A percentile compares a stretch with the other conserved stretches of the same genome.
Evolutionary conservation across 2,329 filamentous ascomycete species (phyloP).

Genomic region (Monosporascus sp.): DNA sequence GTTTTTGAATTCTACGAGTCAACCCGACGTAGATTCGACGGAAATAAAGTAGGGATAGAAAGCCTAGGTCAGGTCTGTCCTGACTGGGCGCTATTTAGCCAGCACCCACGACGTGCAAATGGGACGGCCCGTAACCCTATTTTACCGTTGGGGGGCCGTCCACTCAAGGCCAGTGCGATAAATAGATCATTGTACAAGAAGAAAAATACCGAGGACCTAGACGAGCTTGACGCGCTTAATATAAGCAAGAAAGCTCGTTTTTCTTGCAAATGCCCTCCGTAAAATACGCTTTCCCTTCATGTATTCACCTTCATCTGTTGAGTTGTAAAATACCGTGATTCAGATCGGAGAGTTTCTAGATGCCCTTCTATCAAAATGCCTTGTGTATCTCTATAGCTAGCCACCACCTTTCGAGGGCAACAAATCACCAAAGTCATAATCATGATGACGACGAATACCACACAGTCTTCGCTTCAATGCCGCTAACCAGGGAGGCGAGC

Average conservation of each 20-base stretch:
- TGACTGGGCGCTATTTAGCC: no score
- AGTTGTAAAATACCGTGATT: no score
- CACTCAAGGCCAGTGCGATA: not conserved
- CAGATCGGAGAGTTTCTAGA: not conserved
- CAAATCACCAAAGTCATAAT: no score
- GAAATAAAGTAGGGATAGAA: not conserved
- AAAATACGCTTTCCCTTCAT: no score
- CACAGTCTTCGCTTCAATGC: no score
- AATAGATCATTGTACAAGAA: not conserved
- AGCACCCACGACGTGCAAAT: no score
- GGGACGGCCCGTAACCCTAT: not conserved
- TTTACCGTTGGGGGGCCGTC: not conserved
- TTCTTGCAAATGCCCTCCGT: no score
- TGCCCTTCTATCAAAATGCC: not conserved
- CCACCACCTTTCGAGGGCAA: not conserved
- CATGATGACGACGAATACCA: no score
- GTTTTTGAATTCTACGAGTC: not conserved
- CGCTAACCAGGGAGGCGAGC: no score
- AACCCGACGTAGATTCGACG: not conserved
- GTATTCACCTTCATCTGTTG: no score
- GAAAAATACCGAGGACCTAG: not conserved
- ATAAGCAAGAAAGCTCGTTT: not conserved
- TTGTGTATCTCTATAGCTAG: not conserved
- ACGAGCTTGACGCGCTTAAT: not conserved
- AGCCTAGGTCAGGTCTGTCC: no score